Percentiles rank a stretch among this genome's conserved stretches.
These are phyloP conservation scores for Isoetes engelmannii DNA, from an alignment of 83 land plant species.

Conservation along the genomic window DNA sequence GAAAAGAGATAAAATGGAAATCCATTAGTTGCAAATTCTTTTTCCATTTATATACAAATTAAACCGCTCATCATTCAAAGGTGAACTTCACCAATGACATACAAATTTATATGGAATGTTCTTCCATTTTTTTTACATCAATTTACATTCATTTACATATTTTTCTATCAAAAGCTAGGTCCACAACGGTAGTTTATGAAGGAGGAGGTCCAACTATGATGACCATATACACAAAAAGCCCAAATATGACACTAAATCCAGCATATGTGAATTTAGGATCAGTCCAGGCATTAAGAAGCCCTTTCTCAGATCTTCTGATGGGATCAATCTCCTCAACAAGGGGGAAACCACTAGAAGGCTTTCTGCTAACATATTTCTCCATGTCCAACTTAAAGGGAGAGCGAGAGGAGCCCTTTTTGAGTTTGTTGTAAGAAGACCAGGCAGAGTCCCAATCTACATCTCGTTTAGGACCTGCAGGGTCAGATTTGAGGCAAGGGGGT, in stretches of 20 bases:
- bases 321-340: constrained; percentile 82
- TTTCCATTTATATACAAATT: too few species aligned
- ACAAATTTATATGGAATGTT: too few species aligned
- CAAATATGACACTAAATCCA: constrained; percentile 50
- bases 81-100: too few species aligned
- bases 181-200: not conserved
- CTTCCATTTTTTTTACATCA: too few species aligned
- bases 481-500: too few species aligned
- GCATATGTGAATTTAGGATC: constrained; percentile 69
- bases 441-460: constrained; percentile 92
- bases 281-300: constrained; percentile 66
- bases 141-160: too few species aligned
- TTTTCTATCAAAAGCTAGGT: too few species aligned
- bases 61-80: too few species aligned
- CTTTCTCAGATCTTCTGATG: constrained; percentile 65
- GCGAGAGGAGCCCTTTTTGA: constrained; percentile 35
- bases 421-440: constrained; percentile 63
- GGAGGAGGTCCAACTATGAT: constrained; percentile 36
- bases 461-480: constrained; percentile 52
- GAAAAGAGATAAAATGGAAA: too few species aligned
- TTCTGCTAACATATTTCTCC: constrained; percentile 83
- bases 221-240: constrained; percentile 42
- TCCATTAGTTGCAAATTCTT: too few species aligned
- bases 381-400: constrained; percentile 59
- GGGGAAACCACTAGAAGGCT: constrained; percentile 65